phyloP scores from a whole-genome alignment of 2,329 filamentous ascomycete genomes.

The Fusarium pseudocircinatum region DNA sequence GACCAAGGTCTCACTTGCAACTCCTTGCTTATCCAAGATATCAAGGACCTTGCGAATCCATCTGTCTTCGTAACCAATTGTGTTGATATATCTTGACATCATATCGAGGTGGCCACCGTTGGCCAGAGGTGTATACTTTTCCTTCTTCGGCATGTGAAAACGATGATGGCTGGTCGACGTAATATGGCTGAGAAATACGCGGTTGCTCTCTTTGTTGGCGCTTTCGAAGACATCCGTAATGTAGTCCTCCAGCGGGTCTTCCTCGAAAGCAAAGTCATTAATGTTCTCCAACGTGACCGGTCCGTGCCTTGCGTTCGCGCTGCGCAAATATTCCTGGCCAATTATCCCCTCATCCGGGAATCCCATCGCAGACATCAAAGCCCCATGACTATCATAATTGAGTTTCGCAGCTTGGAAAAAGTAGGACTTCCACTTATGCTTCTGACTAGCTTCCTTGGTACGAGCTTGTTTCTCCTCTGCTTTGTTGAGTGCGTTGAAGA shows the following conservation, averaged over 20 bases:
- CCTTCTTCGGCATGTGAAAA: constrained; percentile 42
- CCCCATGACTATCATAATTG: constrained; percentile 46
- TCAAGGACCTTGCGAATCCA: constrained; percentile 45
- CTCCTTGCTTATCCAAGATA: constrained; percentile 44
- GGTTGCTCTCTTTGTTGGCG: constrained; percentile 43
- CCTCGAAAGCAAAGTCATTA: constrained; percentile 49
- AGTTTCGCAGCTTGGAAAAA: constrained; percentile 36
- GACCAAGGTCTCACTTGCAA: constrained; percentile 46
- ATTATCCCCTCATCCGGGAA: constrained; percentile 43
- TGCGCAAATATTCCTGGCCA: constrained; percentile 43
- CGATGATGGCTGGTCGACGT: constrained; percentile 49
- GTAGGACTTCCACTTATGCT: constrained; percentile 44
- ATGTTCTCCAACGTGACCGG: constrained; percentile 43
- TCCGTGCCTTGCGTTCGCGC: constrained; percentile 42
- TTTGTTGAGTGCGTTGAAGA: constrained; percentile 47
- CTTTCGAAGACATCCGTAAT: constrained; percentile 43
- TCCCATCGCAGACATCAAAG: constrained; percentile 44
- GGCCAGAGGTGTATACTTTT: constrained; percentile 39
- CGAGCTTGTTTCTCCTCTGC: not conserved
- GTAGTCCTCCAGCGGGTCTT: constrained; percentile 44
- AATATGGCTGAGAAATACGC: constrained; percentile 47
- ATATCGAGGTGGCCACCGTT: constrained; percentile 32
- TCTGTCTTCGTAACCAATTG: constrained; percentile 43
- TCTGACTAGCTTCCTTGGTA: not conserved
- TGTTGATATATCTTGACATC: constrained; percentile 45